A percentile compares a stretch with the other conserved stretches of the same genome.
Evolutionary conservation across 768 basidiomycete species (phyloP).

Genomic region (Lactifluus piperatus): DNA sequence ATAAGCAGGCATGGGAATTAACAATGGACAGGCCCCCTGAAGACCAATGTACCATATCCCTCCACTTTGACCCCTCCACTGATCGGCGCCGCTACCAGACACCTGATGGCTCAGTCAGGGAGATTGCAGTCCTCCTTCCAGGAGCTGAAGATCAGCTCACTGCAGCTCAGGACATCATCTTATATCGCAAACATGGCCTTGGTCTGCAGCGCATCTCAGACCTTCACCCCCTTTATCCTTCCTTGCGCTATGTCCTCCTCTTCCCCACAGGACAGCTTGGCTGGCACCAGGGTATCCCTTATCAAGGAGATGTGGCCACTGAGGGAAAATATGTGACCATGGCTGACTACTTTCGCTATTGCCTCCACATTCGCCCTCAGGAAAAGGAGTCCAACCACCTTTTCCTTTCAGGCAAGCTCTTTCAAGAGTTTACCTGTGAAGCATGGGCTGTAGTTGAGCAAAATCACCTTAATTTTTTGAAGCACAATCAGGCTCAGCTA

Average conservation of each 20-base stretch:
- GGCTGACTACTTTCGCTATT: not conserved
- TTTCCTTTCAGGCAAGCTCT: too few relatives aligned
- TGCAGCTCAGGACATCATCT: not conserved
- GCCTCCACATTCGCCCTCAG: not conserved
- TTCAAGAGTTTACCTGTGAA: not conserved
- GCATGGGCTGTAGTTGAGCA: too few relatives aligned
- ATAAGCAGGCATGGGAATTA: not conserved
- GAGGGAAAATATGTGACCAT: not conserved
- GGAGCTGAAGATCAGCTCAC: not conserved
- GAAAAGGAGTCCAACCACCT: too few relatives aligned
- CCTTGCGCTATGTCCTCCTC: not conserved
- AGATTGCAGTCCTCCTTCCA: not conserved
- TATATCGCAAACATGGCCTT: not conserved
- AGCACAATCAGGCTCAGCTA: too few relatives aligned
- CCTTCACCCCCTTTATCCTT: not conserved
- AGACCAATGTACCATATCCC: conserved; percentile 21
- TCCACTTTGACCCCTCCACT: not conserved
- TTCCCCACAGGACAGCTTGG: conserved; percentile 5
- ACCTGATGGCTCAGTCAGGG: not conserved
- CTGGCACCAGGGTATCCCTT: not conserved
- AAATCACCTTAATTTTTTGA: too few relatives aligned
- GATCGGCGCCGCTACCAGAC: not conserved
- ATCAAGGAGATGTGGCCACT: too few relatives aligned
- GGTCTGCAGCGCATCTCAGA: not conserved
- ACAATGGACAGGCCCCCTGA: not conserved